Percentiles rank a stretch among this genome's conserved stretches.
These are phyloP conservation scores for Chytridium lagenaria DNA, from an alignment of 371 early-diverging fungal genomes.

Conservation along the genomic window DNA sequence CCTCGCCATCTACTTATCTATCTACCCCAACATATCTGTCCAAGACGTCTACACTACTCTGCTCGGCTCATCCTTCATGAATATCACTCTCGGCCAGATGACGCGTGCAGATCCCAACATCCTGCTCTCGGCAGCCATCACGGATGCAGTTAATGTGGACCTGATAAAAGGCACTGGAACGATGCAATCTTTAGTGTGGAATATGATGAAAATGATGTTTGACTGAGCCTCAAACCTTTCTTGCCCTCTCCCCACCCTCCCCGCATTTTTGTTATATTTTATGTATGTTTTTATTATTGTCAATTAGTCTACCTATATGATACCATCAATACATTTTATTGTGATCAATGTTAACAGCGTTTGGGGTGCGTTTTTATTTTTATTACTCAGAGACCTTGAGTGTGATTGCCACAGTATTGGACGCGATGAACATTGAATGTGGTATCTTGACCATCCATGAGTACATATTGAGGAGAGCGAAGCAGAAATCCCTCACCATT, in stretches of 20 bases:
- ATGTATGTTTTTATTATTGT: background rate
- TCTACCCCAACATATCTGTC: constrained; percentile 5
- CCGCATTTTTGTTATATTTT: background rate
- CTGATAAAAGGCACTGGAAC: background rate
- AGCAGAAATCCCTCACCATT: too few species aligned
- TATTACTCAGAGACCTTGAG: too few species aligned
- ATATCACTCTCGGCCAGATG: background rate
- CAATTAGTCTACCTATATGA: too few species aligned
- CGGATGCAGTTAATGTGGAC: background rate
- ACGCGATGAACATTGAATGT: too few species aligned
- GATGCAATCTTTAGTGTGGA: background rate
- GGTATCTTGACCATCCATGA: too few species aligned
- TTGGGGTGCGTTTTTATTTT: background rate
- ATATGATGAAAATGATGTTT: background rate
- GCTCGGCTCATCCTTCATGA: background rate
- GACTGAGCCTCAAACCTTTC: constrained; percentile 1
- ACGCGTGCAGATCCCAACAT: background rate
- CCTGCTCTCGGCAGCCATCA: background rate
- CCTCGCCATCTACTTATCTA: constrained; percentile 2
- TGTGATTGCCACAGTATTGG: too few species aligned
- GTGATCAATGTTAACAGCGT: background rate
- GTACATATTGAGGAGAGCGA: too few species aligned
- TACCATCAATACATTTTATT: too few species aligned
- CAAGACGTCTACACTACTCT: background rate
- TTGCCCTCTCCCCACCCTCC: background rate